Percentiles rank a stretch among this genome's conserved stretches.
phyloP scores from a whole-genome alignment of 176 grass and related monocot species.

The Musa beccarii region DNA sequence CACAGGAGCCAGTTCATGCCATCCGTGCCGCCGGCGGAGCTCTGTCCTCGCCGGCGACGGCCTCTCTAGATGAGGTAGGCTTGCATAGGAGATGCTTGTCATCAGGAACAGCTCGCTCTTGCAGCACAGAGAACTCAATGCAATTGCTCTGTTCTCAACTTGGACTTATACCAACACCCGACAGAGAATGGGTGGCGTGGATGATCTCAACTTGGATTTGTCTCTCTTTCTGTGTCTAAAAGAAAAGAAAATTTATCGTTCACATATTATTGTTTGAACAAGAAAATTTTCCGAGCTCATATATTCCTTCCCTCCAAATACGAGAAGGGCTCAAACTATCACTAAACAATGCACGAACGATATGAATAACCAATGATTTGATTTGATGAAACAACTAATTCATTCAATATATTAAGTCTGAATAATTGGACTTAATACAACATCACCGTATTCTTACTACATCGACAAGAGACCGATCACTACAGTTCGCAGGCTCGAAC shows the following conservation, averaged over 20 bases:
- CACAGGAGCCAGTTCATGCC: neutral
- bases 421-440: no score
- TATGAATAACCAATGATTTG: no score
- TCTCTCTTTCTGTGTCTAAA: no score
- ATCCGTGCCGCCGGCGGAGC: neutral
- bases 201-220: neutral
- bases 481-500: neutral
- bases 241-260: no score
- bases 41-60: neutral
- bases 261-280: no score
- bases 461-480: neutral
- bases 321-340: no score
- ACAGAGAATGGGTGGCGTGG: neutral
- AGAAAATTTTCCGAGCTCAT: no score
- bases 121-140: neutral
- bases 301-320: no score
- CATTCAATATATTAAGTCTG: no score
- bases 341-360: no score
- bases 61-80: neutral
- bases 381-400: no score
- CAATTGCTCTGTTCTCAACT: neutral
- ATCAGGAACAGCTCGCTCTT: neutral
- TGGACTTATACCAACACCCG: neutral
- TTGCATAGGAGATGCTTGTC: constrained; percentile 1
- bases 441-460: no score